Evolutionary conservation across 2,329 filamentous ascomycete species (phyloP).

Genomic region (Dothiorella sarmentorum): DNA sequence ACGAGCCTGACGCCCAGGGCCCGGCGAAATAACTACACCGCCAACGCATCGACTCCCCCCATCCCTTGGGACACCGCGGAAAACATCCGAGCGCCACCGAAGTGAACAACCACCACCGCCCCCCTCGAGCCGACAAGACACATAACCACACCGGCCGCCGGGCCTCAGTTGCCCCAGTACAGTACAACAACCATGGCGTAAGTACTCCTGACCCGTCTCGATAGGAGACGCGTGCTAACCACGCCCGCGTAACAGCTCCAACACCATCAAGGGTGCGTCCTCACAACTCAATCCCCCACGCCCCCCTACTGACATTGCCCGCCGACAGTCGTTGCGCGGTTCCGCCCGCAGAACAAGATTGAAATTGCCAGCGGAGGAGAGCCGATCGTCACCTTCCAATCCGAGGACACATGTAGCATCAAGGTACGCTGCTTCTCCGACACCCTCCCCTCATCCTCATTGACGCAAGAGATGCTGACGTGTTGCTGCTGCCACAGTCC

Average conservation of each 20-base stretch:
- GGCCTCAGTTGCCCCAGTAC: slow-evolving; percentile 32
- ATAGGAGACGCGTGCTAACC: slow-evolving; percentile 48
- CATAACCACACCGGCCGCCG: slow-evolving; percentile 27
- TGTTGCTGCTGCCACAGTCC: slow-evolving; percentile 54
- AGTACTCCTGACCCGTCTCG: slow-evolving; percentile 24
- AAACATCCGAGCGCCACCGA: slow-evolving; percentile 24
- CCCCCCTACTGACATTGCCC: slow-evolving; percentile 27
- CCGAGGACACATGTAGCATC: slow-evolving; percentile 82
- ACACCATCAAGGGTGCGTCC: slow-evolving; percentile 46
- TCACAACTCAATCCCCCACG: neutral
- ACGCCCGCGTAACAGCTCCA: slow-evolving; percentile 36
- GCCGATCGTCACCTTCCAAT: slow-evolving; percentile 84
- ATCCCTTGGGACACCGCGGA: slow-evolving; percentile 30
- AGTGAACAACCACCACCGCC: slow-evolving; percentile 7
- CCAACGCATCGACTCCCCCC: slow-evolving; percentile 19
- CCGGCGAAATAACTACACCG: slow-evolving; percentile 15
- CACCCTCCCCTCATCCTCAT: neutral
- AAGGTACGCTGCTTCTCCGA: slow-evolving; percentile 70
- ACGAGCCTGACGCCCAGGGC: neutral
- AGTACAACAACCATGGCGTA: slow-evolving; percentile 39
- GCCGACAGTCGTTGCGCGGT: slow-evolving; percentile 83
- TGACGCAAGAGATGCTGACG: slow-evolving; percentile 15
- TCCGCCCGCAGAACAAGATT: slow-evolving; percentile 93
- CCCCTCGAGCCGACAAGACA: slow-evolving; percentile 4
- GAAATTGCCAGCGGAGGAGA: slow-evolving; percentile 88